Percentiles rank a stretch among this genome's conserved stretches.
These are phyloP conservation scores for Thielaviopsis populi DNA, from an alignment of 2,329 filamentous ascomycete genomes.

Conservation along the genomic window DNA sequence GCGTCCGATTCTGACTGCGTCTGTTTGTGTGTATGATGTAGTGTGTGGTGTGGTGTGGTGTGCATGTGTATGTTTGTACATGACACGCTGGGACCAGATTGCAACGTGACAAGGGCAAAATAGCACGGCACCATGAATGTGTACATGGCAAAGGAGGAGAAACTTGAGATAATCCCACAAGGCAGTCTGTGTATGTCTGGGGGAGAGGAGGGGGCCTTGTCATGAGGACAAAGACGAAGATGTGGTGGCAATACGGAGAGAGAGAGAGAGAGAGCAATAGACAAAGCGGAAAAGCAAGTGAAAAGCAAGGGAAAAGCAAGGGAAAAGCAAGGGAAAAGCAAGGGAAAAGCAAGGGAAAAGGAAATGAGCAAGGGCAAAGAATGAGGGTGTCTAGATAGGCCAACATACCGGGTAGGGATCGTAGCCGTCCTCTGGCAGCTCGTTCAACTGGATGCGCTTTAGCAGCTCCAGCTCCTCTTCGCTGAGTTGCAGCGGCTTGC, in stretches of 20 bases:
- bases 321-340: neutral
- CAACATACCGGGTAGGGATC: conserved; percentile 68
- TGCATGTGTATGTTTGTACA: neutral
- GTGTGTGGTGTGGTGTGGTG: too few relatives aligned
- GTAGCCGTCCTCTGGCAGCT: conserved; percentile 74
- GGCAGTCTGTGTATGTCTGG: neutral
- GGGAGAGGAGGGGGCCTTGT: neutral
- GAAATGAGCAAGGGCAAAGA: neutral
- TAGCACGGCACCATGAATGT: neutral
- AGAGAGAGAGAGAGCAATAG: too few relatives aligned
- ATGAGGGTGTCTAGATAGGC: neutral
- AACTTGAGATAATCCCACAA: too few relatives aligned
- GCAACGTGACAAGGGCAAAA: neutral
- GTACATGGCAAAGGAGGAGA: neutral
- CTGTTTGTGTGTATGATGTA: too few relatives aligned
- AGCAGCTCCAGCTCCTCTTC: conserved; percentile 80
- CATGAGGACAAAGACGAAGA: too few relatives aligned
- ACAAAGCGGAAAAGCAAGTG: too few relatives aligned
- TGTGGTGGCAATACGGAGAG: too few relatives aligned
- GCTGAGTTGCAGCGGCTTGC: conserved; percentile 77
- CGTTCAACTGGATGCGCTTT: conserved; percentile 75
- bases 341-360: neutral
- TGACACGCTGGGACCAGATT: neutral
- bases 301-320: too few relatives aligned
- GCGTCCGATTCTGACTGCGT: neutral